These are phyloP conservation scores for Vitis vinifera DNA, from an alignment of 164 flowering plant genomes.

Conservation along the genomic window DNA sequence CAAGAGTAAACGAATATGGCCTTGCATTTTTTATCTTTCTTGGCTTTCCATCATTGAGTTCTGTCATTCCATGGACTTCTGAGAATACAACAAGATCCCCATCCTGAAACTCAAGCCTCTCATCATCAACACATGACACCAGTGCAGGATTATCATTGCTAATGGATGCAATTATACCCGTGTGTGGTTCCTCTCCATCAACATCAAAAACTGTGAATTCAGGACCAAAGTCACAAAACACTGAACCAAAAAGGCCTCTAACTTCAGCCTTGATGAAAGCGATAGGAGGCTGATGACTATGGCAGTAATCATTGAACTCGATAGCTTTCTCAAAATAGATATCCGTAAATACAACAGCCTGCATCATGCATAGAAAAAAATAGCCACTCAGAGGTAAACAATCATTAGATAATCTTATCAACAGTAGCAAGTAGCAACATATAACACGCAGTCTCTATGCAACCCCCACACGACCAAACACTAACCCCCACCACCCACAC, in stretches of 20 bases:
- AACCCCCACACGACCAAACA: no score
- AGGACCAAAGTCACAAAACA: constrained; percentile 92
- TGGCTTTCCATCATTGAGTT: constrained; percentile 83
- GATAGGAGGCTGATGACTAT: constrained; percentile 75
- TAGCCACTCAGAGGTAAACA: background rate
- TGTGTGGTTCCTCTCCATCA: constrained; percentile 85
- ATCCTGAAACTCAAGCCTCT: constrained; percentile 86
- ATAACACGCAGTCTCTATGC: no score
- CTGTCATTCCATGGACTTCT: constrained; percentile 83
- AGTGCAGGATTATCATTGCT: constrained; percentile 82
- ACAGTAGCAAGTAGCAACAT: no score
- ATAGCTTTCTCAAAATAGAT: constrained; percentile 60
- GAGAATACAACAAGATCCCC: constrained; percentile 89
- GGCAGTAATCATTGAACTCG: constrained; percentile 80
- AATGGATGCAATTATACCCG: constrained; percentile 86
- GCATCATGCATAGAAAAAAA: constrained; percentile 23
- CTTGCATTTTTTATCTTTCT: constrained; percentile 69
- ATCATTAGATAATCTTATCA: background rate
- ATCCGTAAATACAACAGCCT: constrained; percentile 88
- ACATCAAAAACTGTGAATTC: constrained; percentile 75
- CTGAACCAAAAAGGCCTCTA: constrained; percentile 80
- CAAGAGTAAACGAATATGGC: constrained; percentile 73
- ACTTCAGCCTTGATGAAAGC: constrained; percentile 81
- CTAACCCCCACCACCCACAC: no score
- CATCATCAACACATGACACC: constrained; percentile 85